phyloP scores from a whole-genome alignment of 441 rosid genomes.

The Corymbia citriodora region DNA sequence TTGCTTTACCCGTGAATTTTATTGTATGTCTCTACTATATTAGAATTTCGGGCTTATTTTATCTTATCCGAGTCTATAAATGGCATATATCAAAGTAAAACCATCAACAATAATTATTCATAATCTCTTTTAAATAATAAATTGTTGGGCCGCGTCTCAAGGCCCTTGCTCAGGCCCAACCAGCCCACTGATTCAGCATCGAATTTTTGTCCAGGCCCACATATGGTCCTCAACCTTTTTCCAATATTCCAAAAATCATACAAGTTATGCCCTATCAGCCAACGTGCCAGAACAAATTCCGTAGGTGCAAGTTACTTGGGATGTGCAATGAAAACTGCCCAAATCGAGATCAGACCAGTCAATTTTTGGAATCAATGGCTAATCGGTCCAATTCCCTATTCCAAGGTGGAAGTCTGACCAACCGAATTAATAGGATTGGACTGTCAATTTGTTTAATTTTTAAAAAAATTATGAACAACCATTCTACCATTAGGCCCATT shows the following conservation, averaged over 20 bases:
- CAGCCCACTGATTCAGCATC: not conserved
- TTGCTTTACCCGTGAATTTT: not conserved
- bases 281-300: not conserved
- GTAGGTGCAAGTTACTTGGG: not conserved
- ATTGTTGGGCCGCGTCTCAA: not conserved
- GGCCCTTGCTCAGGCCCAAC: not conserved
- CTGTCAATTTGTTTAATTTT: no score
- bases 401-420: no score
- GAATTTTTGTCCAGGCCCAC: not conserved
- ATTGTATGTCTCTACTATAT: not conserved
- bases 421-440: no score
- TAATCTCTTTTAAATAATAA: not conserved
- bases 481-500: no score
- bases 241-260: no score
- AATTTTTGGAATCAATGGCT: no score
- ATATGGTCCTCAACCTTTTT: not conserved
- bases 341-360: no score
- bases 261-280: not conserved
- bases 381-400: no score
- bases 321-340: no score
- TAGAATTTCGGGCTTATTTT: not conserved
- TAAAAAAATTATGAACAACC: no score
- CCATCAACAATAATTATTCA: not conserved
- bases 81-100: not conserved
- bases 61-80: not conserved